Conservation (phyloP, 352 stramenopile genomes). For the Sclerospora graminicola region DNA sequence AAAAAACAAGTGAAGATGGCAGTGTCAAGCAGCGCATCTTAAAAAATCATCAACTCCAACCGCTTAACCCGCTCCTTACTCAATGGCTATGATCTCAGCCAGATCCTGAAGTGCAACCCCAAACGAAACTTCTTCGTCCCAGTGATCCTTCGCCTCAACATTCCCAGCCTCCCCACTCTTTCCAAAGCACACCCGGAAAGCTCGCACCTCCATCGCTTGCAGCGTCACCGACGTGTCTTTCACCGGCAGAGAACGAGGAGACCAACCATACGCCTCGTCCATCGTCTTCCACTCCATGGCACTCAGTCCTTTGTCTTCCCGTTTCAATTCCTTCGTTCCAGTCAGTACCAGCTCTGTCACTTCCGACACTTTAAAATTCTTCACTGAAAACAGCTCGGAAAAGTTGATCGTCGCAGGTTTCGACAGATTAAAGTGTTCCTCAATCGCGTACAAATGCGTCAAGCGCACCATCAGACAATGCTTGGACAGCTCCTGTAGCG, state of each 20-base stretch:
- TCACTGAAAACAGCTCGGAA: slow-evolving; percentile 36
- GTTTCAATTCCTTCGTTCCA: slow-evolving; percentile 41
- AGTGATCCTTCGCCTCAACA: slow-evolving; percentile 1
- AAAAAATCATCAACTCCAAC: no score
- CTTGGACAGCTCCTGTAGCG: slow-evolving; percentile 70
- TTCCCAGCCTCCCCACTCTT: slow-evolving; percentile 2
- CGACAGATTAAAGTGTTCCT: slow-evolving; percentile 77
- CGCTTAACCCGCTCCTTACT: no score
- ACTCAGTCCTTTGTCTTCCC: slow-evolving; percentile 29
- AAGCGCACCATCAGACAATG: slow-evolving; percentile 85
- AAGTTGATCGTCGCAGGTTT: slow-evolving; percentile 69
- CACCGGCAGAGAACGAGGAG: slow-evolving; percentile 28
- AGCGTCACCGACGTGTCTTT: slow-evolving; percentile 57
- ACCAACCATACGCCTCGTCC: slow-evolving; percentile 18
- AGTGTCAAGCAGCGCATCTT: no score
- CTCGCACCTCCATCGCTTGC: slow-evolving; percentile 89
- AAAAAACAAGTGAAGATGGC: no score
- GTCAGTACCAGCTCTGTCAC: slow-evolving; percentile 87
- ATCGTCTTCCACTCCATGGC: slow-evolving; percentile 9
- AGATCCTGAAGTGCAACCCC: slow-evolving; percentile 15
- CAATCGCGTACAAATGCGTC: slow-evolving; percentile 88
- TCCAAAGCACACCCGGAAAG: slow-evolving; percentile 75
- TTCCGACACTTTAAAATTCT: slow-evolving; percentile 37
- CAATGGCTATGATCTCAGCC: slow-evolving; percentile 25
- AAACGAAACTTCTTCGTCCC: slow-evolving; percentile 16